Conservation (phyloP, 1,139 yeast genomes). For the Pichia sp. region DNA sequence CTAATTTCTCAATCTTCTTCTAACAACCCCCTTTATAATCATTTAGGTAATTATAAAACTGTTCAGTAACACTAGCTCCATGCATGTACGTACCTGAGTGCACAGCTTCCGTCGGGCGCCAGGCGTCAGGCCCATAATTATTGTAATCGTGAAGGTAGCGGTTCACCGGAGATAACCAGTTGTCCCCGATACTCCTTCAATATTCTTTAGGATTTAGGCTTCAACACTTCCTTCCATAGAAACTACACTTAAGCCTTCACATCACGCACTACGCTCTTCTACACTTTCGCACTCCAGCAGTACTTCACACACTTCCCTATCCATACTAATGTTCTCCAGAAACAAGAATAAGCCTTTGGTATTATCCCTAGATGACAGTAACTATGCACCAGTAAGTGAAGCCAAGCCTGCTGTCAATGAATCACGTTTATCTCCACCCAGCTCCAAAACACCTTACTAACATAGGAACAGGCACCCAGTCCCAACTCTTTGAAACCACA, state of each 20-base stretch:
- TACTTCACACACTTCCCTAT: no score
- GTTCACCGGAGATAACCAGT: no score
- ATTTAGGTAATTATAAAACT: no score
- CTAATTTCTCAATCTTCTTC: no score
- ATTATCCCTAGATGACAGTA: slow-evolving; percentile 20
- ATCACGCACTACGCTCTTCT: neutral
- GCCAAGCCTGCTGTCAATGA: neutral
- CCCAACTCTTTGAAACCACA: slow-evolving; percentile 23
- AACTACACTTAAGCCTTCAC: neutral
- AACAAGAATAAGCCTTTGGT: slow-evolving; percentile 21
- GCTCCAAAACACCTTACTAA: neutral
- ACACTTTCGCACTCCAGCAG: neutral
- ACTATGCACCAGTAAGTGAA: slow-evolving; percentile 24
- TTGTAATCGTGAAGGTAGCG: no score
- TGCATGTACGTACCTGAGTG: no score
- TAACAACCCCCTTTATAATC: no score
- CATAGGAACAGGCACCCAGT: slow-evolving; percentile 18
- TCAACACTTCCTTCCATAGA: neutral
- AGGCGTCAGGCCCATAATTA: no score
- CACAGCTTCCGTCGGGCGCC: no score
- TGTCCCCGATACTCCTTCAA: slow-evolving; percentile 99
- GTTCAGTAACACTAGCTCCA: no score
- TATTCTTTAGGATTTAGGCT: slow-evolving; percentile 99
- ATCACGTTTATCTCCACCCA: no score
- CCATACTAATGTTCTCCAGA: slow-evolving; percentile 16